Conservation (phyloP, 1,284 basidiomycete species). For the Boletus sp. region DNA sequence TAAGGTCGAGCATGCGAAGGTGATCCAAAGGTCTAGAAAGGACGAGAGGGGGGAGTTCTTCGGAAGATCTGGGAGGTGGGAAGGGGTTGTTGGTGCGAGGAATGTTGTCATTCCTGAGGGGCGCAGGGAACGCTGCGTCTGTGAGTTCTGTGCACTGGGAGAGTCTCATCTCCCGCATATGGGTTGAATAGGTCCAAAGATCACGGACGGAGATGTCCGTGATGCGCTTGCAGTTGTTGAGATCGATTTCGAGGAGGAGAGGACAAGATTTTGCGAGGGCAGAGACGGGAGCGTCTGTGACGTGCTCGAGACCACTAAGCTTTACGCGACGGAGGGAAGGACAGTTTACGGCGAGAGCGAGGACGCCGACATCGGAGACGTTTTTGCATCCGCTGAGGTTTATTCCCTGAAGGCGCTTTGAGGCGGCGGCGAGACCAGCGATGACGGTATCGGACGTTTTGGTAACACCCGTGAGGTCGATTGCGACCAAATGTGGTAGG, state of each 20-base stretch:
- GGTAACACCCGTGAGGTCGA: constrained; percentile 80
- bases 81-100: constrained; percentile 50
- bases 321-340: constrained; percentile 85
- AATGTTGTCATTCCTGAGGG: constrained; percentile 41
- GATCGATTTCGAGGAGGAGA: constrained; percentile 89
- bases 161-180: constrained; percentile 90
- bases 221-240: constrained; percentile 79
- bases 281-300: constrained; percentile 81
- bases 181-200: constrained; percentile 75
- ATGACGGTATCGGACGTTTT: constrained; percentile 72
- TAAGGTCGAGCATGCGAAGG: constrained; percentile 86
- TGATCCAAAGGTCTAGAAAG: constrained; percentile 68
- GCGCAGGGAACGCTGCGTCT: constrained; percentile 83
- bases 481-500: constrained; percentile 78
- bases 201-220: constrained; percentile 79
- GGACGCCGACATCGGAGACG: constrained; percentile 77
- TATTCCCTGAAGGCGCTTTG: constrained; percentile 84
- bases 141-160: constrained; percentile 79
- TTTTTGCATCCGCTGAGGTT: constrained; percentile 85
- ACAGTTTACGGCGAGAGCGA: constrained; percentile 73
- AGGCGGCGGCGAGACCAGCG: constrained; percentile 64
- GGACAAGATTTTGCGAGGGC: constrained; percentile 81
- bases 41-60: constrained; percentile 59
- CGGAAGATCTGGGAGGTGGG: constrained; percentile 35
- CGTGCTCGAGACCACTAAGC: constrained; percentile 67